Evolutionary conservation across 1,284 basidiomycete genomes (phyloP).

Genomic region (Calocybe gambosa): DNA sequence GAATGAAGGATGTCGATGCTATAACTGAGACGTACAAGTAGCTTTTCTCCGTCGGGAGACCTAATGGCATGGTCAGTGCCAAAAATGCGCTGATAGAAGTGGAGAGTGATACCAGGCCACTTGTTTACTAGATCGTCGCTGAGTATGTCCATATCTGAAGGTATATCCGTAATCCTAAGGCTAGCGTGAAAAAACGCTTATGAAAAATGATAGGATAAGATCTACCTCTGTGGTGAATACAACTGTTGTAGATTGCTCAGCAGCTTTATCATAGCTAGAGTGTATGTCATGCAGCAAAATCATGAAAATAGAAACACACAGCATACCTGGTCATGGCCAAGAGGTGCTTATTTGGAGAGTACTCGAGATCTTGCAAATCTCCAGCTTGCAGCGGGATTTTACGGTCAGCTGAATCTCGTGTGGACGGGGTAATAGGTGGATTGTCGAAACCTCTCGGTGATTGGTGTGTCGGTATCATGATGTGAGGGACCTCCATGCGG

Average conservation of each 20-base stretch:
- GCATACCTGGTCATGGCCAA: constrained; percentile 5
- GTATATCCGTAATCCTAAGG: not conserved
- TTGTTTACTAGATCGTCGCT: not conserved
- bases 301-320: not conserved
- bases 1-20: not conserved
- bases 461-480: not conserved
- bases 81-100: not conserved
- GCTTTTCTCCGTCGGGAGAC: not conserved
- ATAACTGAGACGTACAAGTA: not conserved
- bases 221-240: not conserved
- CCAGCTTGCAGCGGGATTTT: constrained; percentile 1
- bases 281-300: not conserved
- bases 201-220: not conserved
- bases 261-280: not conserved
- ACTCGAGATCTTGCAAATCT: constrained; percentile 13
- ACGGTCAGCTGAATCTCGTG: not conserved
- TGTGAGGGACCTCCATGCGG: not conserved
- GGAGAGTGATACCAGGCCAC: not conserved
- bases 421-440: not conserved
- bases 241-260: not conserved
- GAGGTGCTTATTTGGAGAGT: constrained; percentile 9
- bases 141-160: not conserved
- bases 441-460: not conserved
- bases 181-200: not conserved
- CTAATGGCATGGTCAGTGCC: not conserved